phyloP scores from a whole-genome alignment of 2,329 filamentous ascomycete genomes.

The Hypoxylon sp. region DNA sequence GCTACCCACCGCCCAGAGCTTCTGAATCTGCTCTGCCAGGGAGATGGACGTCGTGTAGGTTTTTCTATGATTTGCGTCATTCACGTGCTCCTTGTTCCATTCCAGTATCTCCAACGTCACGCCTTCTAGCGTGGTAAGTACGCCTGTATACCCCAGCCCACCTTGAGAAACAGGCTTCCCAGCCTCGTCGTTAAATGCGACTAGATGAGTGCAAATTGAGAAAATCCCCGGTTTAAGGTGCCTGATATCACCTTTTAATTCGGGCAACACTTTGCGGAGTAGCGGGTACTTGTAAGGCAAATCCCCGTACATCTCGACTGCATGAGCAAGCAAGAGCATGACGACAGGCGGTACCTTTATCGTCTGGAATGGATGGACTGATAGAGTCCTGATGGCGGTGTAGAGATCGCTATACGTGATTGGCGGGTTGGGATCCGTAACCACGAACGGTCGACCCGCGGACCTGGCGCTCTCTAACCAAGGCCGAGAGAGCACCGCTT shows the following conservation, averaged over 20 bases:
- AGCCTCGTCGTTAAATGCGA: constrained; percentile 55
- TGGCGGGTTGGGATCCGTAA: constrained; percentile 61
- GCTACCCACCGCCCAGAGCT: constrained; percentile 35
- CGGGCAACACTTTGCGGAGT: constrained; percentile 52
- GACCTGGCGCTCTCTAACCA: constrained; percentile 47
- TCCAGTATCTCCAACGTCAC: constrained; percentile 59
- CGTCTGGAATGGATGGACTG: constrained; percentile 55
- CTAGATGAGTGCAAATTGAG: constrained; percentile 59
- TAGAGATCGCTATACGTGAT: constrained; percentile 59
- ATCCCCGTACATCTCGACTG: constrained; percentile 57
- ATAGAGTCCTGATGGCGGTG: constrained; percentile 54
- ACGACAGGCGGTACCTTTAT: constrained; percentile 54
- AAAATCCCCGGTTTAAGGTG: constrained; percentile 60
- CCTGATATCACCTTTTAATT: constrained; percentile 54
- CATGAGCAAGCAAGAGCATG: constrained; percentile 57
- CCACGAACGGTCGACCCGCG: constrained; percentile 59
- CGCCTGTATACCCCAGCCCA: constrained; percentile 58
- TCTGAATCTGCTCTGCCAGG: constrained; percentile 58
- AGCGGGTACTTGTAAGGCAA: constrained; percentile 51
- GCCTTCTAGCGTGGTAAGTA: constrained; percentile 59
- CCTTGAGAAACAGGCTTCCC: constrained; percentile 54
- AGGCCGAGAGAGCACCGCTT: constrained; percentile 56
- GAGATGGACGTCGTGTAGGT: constrained; percentile 58
- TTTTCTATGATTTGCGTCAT: constrained; percentile 46
- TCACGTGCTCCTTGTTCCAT: constrained; percentile 59